phyloP scores from a whole-genome alignment of 208 protist genomes.

The Porcisia deanei region DNA sequence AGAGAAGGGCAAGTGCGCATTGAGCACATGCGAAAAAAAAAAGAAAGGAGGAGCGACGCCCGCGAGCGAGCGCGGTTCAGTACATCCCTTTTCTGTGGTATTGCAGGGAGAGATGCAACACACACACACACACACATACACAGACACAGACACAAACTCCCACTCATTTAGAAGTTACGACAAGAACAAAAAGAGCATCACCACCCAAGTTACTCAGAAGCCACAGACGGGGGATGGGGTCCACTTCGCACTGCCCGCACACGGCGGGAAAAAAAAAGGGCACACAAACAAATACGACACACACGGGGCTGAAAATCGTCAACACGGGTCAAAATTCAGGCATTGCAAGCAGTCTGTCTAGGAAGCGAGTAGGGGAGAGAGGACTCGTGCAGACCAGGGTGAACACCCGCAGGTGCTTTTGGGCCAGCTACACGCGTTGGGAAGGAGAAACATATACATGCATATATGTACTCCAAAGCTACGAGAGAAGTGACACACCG shows the following conservation, averaged over 20 bases:
- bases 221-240: too few species aligned
- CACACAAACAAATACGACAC: too few species aligned
- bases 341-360: too few species aligned
- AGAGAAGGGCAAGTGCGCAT: neutral
- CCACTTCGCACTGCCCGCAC: too few species aligned
- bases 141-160: neutral
- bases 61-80: neutral
- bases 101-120: neutral
- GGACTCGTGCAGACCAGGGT: neutral
- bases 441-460: too few species aligned
- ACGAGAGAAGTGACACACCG: too few species aligned
- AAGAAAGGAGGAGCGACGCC: neutral
- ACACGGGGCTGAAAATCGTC: too few species aligned
- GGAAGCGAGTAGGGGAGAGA: too few species aligned
- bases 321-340: too few species aligned
- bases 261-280: too few species aligned
- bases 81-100: neutral
- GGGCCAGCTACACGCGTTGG: neutral
- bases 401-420: neutral
- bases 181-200: neutral
- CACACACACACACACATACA: neutral
- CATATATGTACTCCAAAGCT: too few species aligned
- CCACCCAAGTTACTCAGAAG: too few species aligned
- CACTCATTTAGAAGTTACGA: neutral
- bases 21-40: neutral